Evolutionary conservation across 345 rosid genomes (phyloP), one percentile per base, ranked within the genome.

Genomic region (Citrus sp.): DNA sequence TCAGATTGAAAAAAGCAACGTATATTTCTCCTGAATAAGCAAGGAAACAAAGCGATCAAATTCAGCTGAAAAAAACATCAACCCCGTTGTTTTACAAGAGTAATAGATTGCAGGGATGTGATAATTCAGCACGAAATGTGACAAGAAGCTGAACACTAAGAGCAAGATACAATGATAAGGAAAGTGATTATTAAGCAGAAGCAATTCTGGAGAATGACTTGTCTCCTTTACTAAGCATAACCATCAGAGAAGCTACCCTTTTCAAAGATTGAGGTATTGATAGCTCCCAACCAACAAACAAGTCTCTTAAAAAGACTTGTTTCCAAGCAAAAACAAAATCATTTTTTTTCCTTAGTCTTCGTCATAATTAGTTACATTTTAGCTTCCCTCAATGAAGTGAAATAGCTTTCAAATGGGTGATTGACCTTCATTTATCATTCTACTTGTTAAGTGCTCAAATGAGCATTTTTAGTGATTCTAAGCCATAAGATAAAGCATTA

Each of bases 1-100:
- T 87, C 75, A 90, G 83, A 85, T 92, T 92, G 87, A 92, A 92
- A 67, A 92, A 85, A 0, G 93, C 92, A 12, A 90, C 62, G 38
- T 88, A 90, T 72, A 90, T 77, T 81, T 87, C 89, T 37, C 92
- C 93, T 88, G 82, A 25, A 67, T 25, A 71, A 30, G 35, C 3
- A 63, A 28, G 35, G 34, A 30, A 63, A 16, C 4, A 46, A 63
- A 34, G 5, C 10, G 25, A 65, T 65, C 24, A 65, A 32, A 65
- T 3, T 28, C 9, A 66, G 24, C 21, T 13, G 27, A 38, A 51
- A 35, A 35, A 35, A 25, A 24, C 67, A 60, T 22, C 68, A 38
- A 65, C 14, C 61, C 61, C 7, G 27, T 4, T 7, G 37, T 54
- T 66, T 51, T 51, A 61, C 19, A 21, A 34, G 37, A 58, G 51